Conservation (phyloP, 1,284 basidiomycete species). For the Malassezia sp. region DNA sequence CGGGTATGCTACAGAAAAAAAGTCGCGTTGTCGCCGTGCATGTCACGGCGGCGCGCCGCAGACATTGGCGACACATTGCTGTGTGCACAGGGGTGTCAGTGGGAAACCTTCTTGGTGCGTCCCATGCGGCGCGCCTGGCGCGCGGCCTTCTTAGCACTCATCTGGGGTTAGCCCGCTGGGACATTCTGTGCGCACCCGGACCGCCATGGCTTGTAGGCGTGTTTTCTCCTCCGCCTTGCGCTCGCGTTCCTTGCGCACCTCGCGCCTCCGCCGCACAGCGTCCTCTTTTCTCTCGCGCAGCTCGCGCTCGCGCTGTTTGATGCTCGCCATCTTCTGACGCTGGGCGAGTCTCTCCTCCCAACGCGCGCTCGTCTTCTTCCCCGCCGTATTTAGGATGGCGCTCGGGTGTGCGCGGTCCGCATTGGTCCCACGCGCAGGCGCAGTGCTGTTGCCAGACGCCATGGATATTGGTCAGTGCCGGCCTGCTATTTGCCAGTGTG, state of each 20-base stretch:
- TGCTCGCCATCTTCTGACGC: constrained; percentile 3
- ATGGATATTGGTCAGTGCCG: no score
- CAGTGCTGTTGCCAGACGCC: no score
- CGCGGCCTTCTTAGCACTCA: constrained; percentile 14
- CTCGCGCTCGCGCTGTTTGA: constrained; percentile 13
- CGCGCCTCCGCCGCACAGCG: constrained; percentile 6
- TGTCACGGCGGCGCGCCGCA: no score
- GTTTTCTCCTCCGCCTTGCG: constrained; percentile 15
- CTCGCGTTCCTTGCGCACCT: constrained; percentile 10
- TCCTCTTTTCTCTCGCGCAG: constrained; percentile 13
- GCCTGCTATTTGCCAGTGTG: no score
- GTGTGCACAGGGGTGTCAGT: not conserved
- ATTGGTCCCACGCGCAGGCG: no score
- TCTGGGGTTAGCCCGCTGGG: not conserved
- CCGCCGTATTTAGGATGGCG: not conserved
- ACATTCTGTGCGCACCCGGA: constrained; percentile 1
- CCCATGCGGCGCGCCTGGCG: constrained; percentile 17
- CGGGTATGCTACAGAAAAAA: no score
- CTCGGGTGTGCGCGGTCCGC: no score
- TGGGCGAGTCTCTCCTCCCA: constrained; percentile 10
- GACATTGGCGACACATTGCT: no score
- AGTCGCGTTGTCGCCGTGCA: no score
- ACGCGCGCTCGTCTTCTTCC: constrained; percentile 1
- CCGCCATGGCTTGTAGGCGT: constrained; percentile 13
- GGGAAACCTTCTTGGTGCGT: constrained; percentile 15